Conservation (phyloP, 768 basidiomycete genomes). For the Asterophora lycoperdoides region DNA sequence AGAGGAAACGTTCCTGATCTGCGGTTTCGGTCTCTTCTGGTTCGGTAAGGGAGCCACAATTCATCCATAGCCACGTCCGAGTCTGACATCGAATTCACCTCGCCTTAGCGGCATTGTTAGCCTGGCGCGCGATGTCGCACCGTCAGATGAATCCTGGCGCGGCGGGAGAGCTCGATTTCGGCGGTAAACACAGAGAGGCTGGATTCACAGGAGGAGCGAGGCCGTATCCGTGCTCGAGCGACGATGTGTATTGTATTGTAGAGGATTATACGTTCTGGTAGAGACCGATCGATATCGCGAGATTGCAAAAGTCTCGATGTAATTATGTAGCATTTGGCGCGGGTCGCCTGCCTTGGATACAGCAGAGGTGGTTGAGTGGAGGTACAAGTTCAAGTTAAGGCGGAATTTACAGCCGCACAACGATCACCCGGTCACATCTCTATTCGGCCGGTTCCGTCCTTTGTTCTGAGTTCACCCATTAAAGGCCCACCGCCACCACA, state of each 20-base stretch:
- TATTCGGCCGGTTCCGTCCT: constrained; percentile 11
- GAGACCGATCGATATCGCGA: constrained; percentile 1
- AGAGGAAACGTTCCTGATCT: constrained; percentile 71
- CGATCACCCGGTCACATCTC: constrained; percentile 4
- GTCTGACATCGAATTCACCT: too few relatives aligned
- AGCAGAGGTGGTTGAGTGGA: constrained; percentile 12
- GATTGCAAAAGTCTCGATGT: constrained; percentile 24
- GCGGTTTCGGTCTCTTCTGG: constrained; percentile 71
- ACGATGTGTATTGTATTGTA: constrained; percentile 63
- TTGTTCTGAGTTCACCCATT: constrained; percentile 10
- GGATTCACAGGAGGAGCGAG: constrained; percentile 21
- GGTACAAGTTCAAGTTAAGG: neutral
- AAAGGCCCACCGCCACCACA: neutral
- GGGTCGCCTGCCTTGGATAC: neutral
- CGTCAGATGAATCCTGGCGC: constrained; percentile 21
- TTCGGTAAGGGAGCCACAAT: too few relatives aligned
- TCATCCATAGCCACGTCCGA: too few relatives aligned
- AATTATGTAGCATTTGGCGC: neutral
- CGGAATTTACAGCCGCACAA: too few relatives aligned
- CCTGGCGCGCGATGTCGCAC: constrained; percentile 40
- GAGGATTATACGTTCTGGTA: constrained; percentile 35
- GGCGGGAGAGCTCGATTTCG: constrained; percentile 17
- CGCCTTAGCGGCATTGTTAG: constrained; percentile 34
- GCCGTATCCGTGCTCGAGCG: constrained; percentile 53
- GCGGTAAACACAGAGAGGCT: constrained; percentile 8